Evolutionary conservation across 371 early-diverging fungal genomes (phyloP).

Genomic region (Parasitella parasitica): DNA sequence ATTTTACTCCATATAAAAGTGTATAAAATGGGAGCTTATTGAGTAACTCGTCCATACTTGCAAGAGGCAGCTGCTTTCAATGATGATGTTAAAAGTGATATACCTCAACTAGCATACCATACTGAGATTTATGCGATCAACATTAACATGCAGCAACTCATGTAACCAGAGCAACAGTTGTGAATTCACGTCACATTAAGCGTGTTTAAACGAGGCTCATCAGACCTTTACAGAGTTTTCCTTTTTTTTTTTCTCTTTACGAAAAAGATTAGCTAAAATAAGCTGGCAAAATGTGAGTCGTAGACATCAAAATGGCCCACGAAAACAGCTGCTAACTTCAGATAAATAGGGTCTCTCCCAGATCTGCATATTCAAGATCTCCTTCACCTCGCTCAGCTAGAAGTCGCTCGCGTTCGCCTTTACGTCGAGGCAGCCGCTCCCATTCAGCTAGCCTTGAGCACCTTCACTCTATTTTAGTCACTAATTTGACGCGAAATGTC

Average conservation of each 20-base stretch:
- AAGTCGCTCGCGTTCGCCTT: constrained; percentile 20
- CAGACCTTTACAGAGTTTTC: neutral
- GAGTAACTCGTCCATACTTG: too few relatives aligned
- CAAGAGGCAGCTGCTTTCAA: too few relatives aligned
- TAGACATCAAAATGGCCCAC: neutral
- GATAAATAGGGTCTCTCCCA: constrained; percentile 13
- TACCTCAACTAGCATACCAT: too few relatives aligned
- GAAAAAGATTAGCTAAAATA: neutral
- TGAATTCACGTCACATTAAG: neutral
- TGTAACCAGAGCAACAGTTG: too few relatives aligned
- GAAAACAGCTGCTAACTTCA: neutral
- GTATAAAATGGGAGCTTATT: too few relatives aligned
- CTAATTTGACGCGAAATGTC: constrained; percentile 47
- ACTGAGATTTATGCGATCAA: too few relatives aligned
- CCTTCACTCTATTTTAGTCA: constrained; percentile 27
- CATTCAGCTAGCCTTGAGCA: constrained; percentile 22
- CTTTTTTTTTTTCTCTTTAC: neutral
- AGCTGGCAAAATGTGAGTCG: neutral
- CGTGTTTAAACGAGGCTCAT: neutral
- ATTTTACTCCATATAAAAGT: too few relatives aligned
- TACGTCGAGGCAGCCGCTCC: constrained; percentile 14
- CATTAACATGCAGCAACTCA: too few relatives aligned
- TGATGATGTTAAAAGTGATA: too few relatives aligned
- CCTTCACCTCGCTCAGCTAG: constrained; percentile 18
- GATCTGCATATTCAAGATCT: constrained; percentile 26